These are phyloP conservation scores for Fusarium odoratissimum DNA, from an alignment of 2,329 filamentous ascomycete species.

Conservation along the genomic window DNA sequence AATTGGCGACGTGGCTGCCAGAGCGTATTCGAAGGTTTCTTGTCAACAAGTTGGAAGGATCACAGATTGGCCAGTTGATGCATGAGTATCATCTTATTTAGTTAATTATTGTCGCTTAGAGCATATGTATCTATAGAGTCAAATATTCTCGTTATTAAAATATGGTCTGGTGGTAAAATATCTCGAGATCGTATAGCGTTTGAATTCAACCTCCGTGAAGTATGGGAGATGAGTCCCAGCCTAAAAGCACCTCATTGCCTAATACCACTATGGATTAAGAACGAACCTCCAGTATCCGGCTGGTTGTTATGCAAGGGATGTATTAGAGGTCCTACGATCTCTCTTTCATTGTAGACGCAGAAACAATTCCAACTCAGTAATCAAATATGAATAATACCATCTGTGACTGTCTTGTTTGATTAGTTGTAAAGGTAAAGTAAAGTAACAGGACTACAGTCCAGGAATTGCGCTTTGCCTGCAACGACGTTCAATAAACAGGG, in stretches of 20 bases:
- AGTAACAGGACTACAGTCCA: accelerated
- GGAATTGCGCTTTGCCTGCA: neutral
- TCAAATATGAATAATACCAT: neutral
- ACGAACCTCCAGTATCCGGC: accelerated
- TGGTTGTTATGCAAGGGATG: neutral
- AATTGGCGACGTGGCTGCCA: neutral
- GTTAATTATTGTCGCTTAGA: neutral
- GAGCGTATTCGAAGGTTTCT: neutral
- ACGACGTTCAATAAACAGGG: accelerated
- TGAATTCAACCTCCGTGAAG: neutral
- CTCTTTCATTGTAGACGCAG: accelerated
- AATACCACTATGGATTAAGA: accelerated
- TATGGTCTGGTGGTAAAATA: neutral
- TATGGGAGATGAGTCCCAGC: neutral
- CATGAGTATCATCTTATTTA: conserved; percentile 2
- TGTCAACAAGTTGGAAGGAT: neutral
- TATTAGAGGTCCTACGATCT: neutral
- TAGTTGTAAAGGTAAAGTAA: neutral
- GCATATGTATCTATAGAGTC: neutral
- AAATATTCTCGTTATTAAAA: no score
- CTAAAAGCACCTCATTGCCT: neutral
- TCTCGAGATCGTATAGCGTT: no score
- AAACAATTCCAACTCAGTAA: neutral
- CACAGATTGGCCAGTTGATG: conserved; percentile 4
- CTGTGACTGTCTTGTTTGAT: accelerated